A percentile compares a stretch with the other conserved stretches of the same genome.
Conservation (phyloP, 495 filamentous ascomycete genomes). For the Sabuloglossum arenarium region DNA sequence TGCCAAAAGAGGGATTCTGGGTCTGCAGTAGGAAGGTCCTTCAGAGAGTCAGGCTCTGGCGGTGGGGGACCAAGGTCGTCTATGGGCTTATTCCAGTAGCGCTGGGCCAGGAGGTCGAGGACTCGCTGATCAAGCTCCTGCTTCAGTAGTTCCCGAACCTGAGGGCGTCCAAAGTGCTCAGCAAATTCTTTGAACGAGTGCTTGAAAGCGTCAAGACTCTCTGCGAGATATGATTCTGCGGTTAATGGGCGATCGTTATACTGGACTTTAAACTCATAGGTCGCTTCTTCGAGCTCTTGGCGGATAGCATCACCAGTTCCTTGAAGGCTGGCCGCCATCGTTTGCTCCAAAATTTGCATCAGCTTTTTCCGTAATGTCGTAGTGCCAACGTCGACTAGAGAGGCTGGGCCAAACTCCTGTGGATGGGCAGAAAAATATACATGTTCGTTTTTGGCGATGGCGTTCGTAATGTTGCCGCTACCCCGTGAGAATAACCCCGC, state of each 20-base stretch:
- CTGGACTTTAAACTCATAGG: slow-evolving; percentile 98
- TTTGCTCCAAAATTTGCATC: slow-evolving; percentile 92
- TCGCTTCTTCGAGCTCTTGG: slow-evolving; percentile 89
- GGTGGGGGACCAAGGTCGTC: slow-evolving; percentile 41
- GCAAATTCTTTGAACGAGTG: slow-evolving; percentile 90
- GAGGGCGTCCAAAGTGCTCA: slow-evolving; percentile 68
- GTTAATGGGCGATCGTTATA: slow-evolving; percentile 93
- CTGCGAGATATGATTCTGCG: slow-evolving; percentile 89
- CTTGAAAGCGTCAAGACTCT: slow-evolving; percentile 89
- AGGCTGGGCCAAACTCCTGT: slow-evolving; percentile 50
- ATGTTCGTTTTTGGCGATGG: slow-evolving; percentile 75
- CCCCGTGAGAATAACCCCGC: slow-evolving; percentile 70
- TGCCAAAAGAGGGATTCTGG: slow-evolving; percentile 79
- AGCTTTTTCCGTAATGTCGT: slow-evolving; percentile 78
- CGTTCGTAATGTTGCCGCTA: slow-evolving; percentile 55
- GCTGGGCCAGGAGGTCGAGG: slow-evolving; percentile 79
- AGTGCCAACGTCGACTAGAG: slow-evolving; percentile 57
- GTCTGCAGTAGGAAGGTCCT: slow-evolving; percentile 59
- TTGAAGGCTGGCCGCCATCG: slow-evolving; percentile 80
- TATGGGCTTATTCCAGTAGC: slow-evolving; percentile 97
- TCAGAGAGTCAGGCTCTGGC: slow-evolving; percentile 49
- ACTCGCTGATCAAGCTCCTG: slow-evolving; percentile 84
- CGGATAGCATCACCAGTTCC: slow-evolving; percentile 77
- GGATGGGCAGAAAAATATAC: slow-evolving; percentile 75
- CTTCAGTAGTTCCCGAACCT: slow-evolving; percentile 81